A percentile compares a stretch with the other conserved stretches of the same genome.
Evolutionary conservation across 1,139 yeast species (phyloP).

Genomic region (Diutina ranongensis): DNA sequence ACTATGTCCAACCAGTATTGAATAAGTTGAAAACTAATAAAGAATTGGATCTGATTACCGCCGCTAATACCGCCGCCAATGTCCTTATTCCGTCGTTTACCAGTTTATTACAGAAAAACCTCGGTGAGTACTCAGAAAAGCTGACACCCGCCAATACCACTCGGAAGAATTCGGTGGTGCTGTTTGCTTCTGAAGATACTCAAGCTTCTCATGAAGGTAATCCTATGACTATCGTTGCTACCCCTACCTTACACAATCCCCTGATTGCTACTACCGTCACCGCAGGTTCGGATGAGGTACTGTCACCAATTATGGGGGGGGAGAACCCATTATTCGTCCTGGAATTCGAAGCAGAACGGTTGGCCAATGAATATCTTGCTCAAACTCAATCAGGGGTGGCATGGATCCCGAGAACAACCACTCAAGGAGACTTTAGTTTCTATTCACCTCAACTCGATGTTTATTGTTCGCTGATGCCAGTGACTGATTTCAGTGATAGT

Average conservation of each 20-base stretch:
- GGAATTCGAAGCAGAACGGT: conserved; percentile 27
- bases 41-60: conserved; percentile 34
- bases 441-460: conserved; percentile 49
- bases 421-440: conserved; percentile 44
- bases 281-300: background rate
- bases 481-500: conserved; percentile 9
- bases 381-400: conserved; percentile 19
- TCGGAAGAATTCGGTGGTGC: conserved; percentile 35
- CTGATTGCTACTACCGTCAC: conserved; percentile 10
- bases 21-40: conserved; percentile 28
- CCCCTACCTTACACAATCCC: conserved; percentile 8
- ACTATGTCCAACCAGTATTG: conserved; percentile 35
- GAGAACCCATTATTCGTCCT: conserved; percentile 6
- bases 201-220: background rate
- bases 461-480: conserved; percentile 28
- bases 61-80: conserved; percentile 41
- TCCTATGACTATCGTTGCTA: conserved; percentile 9
- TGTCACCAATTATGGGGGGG: background rate
- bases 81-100: conserved; percentile 36
- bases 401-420: conserved; percentile 49
- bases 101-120: conserved; percentile 25
- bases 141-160: conserved; percentile 21
- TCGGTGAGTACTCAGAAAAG: conserved; percentile 21
- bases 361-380: conserved; percentile 22
- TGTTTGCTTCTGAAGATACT: conserved; percentile 21